These are phyloP conservation scores for Plasmodium yoelii DNA, from an alignment of 169 alveolate species.

Conservation along the genomic window DNA sequence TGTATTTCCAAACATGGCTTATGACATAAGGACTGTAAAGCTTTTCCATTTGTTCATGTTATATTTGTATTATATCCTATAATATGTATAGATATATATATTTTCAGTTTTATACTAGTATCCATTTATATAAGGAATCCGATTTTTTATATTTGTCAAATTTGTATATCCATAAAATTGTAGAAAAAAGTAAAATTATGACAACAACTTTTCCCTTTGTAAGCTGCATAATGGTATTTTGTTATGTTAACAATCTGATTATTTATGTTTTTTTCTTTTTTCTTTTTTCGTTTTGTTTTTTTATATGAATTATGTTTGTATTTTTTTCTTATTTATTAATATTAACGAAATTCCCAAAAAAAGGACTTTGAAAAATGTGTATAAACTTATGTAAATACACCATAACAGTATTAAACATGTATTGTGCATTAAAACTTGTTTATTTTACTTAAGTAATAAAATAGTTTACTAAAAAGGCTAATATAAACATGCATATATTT, in stretches of 20 bases:
- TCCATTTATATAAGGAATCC: slow-evolving; percentile 52
- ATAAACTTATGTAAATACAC: slow-evolving; percentile 46
- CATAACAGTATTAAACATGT: background rate
- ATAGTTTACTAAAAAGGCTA: no score
- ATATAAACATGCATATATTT: no score
- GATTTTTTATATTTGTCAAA: slow-evolving; percentile 70
- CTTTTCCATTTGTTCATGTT: no score
- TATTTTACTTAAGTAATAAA: background rate
- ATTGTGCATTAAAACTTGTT: slow-evolving; percentile 1
- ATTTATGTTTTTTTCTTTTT: background rate
- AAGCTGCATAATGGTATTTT: slow-evolving; percentile 25
- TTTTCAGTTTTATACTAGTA: slow-evolving; percentile 37
- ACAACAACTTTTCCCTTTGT: slow-evolving; percentile 61
- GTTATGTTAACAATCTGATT: background rate
- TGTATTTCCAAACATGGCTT: background rate
- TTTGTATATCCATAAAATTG: slow-evolving; percentile 68
- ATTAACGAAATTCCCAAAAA: background rate
- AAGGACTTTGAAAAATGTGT: slow-evolving; percentile 3
- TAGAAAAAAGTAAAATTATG: slow-evolving; percentile 27
- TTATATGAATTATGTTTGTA: background rate
- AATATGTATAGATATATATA: background rate
- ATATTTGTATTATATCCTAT: no score
- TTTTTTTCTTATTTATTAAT: background rate
- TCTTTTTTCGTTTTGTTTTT: background rate
- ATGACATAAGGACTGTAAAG: no score